phyloP scores from a whole-genome alignment of 192 early-diverging fungal genomes.

The Backusella macrospora region DNA sequence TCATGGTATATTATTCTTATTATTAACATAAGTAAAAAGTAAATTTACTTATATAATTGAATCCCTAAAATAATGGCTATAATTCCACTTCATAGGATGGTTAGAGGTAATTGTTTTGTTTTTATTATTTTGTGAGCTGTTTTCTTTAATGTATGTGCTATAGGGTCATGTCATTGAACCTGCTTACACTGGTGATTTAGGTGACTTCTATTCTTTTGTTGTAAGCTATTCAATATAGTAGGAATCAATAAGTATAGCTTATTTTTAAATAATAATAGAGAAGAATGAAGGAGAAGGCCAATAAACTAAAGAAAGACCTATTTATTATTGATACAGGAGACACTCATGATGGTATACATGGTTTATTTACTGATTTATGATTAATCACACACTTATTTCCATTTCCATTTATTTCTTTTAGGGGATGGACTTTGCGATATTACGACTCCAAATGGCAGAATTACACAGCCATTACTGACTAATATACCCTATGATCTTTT shows the following conservation, averaged over 20 bases:
- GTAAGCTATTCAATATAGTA: constrained; percentile 20
- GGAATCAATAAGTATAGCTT: background rate
- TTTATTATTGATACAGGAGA: constrained; percentile 59
- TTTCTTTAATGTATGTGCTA: background rate
- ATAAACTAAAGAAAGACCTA: constrained; percentile 47
- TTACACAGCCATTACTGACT: constrained; percentile 42
- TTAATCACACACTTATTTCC: background rate
- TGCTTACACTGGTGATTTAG: constrained; percentile 52
- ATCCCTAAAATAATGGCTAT: background rate
- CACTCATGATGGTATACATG: constrained; percentile 42
- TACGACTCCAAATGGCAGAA: constrained; percentile 35
- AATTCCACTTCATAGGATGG: constrained; percentile 24
- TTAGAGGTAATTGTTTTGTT: constrained; percentile 13
- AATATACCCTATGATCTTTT: constrained; percentile 45
- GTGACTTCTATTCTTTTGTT: constrained; percentile 59
- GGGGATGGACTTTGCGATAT: constrained; percentile 48
- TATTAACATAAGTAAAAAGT: background rate
- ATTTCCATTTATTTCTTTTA: background rate
- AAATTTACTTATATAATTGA: background rate
- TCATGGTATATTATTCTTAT: constrained; percentile 22
- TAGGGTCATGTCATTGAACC: constrained; percentile 38
- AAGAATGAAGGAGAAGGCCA: constrained; percentile 52
- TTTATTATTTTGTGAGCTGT: background rate
- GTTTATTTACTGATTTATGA: background rate
- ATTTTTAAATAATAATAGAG: constrained; percentile 21